phyloP scores from a whole-genome alignment of 75 land plant genomes.

The Picea sitchensis region DNA sequence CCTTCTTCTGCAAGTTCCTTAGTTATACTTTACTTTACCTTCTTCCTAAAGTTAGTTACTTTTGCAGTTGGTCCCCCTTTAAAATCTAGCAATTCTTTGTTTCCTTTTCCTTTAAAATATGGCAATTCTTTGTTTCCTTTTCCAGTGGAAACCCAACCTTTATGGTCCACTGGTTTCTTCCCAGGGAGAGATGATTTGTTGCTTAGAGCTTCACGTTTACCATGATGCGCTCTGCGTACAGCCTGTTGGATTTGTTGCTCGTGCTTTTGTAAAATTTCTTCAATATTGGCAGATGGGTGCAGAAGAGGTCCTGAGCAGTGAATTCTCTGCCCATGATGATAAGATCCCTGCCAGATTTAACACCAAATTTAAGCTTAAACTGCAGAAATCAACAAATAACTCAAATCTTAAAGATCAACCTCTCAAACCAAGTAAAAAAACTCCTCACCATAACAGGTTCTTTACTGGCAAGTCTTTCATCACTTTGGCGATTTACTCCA shows the following conservation, averaged over 20 bases:
- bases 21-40: neutral
- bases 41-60: neutral
- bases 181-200: conserved; percentile 2
- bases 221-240: conserved; percentile 8
- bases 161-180: neutral
- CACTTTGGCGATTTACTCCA: neutral
- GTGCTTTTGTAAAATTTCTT: conserved; percentile 10
- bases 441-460: conserved; percentile 7
- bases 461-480: conserved; percentile 4
- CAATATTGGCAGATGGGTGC: conserved; percentile 15
- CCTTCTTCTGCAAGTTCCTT: neutral
- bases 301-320: conserved; percentile 10
- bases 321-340: neutral
- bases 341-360: conserved; percentile 4
- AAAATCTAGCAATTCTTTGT: neutral
- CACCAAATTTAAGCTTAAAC: neutral
- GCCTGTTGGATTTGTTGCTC: conserved; percentile 12
- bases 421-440: neutral
- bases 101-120: neutral
- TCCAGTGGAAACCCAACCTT: neutral
- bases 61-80: neutral
- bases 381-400: neutral
- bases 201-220: neutral
- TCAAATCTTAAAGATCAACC: neutral
- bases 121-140: neutral